phyloP scores from a whole-genome alignment of 2,329 filamentous ascomycete species.

The Fusarium nelsonii region DNA sequence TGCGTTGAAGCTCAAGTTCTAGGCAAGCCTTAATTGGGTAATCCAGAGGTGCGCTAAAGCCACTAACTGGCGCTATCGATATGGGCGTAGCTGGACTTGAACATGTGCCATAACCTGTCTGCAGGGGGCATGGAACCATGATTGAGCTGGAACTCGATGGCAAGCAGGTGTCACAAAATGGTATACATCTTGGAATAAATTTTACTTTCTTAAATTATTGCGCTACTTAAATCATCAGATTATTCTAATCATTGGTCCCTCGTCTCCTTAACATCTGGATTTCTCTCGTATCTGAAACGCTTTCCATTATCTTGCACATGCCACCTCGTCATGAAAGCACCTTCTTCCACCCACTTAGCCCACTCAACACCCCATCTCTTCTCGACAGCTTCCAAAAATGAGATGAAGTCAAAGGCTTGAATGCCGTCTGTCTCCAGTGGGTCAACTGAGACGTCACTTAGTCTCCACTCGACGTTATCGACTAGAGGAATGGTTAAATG shows the following conservation, averaged over 20 bases:
- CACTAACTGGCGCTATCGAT: too few species aligned
- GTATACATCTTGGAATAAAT: not conserved
- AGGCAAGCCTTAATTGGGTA: too few species aligned
- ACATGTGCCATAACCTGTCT: not conserved
- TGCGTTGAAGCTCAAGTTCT: not conserved
- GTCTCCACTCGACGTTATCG: conserved; percentile 51
- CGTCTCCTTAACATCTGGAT: conserved; percentile 11
- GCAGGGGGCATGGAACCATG: too few species aligned
- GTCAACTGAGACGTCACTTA: conserved; percentile 48
- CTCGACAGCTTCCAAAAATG: conserved; percentile 45
- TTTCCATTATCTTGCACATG: conserved; percentile 54
- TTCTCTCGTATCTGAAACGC: conserved; percentile 49
- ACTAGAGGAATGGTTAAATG: conserved; percentile 50
- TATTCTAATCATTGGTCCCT: conserved; percentile 9
- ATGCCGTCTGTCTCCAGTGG: conserved; percentile 45
- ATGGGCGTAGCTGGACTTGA: not conserved
- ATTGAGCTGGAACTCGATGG: not conserved
- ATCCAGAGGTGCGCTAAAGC: too few species aligned
- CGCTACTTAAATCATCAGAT: not conserved
- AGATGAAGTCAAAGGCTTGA: conserved; percentile 45
- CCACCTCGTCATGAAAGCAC: conserved; percentile 50
- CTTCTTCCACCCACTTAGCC: conserved; percentile 51
- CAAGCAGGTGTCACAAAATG: not conserved
- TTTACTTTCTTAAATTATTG: conserved; percentile 3
- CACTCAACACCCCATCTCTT: conserved; percentile 44